These are phyloP conservation scores for Allantophomopsis cytisporea DNA, from an alignment of 2,329 filamentous ascomycete species.

Conservation along the genomic window DNA sequence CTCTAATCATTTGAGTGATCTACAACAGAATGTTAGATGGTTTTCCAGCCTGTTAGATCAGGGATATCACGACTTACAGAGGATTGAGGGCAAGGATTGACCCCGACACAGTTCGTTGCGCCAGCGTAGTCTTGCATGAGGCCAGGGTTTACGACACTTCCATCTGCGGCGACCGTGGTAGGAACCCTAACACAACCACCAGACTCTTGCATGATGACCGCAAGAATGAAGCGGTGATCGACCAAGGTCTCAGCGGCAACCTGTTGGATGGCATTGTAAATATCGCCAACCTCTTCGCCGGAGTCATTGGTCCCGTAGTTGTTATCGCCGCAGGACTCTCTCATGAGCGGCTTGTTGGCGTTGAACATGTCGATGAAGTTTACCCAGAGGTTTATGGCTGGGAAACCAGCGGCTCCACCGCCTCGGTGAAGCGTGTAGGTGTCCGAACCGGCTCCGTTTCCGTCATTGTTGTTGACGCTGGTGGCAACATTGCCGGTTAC, in stretches of 20 bases:
- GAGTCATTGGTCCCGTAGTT: conserved; percentile 14
- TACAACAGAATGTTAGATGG: not conserved
- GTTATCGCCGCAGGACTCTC: conserved; percentile 1
- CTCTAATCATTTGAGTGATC: conserved; percentile 17
- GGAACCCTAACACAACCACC: conserved; percentile 22
- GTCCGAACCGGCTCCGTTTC: conserved; percentile 11
- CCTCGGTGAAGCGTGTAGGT: conserved; percentile 16
- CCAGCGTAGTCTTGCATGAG: conserved; percentile 25
- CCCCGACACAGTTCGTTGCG: conserved; percentile 20
- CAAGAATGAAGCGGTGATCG: conserved; percentile 27
- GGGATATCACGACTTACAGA: too few relatives aligned
- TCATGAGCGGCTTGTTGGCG: not conserved
- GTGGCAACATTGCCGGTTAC: conserved; percentile 6
- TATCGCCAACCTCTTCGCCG: conserved; percentile 9
- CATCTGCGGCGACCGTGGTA: conserved; percentile 13
- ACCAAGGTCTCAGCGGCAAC: conserved; percentile 17
- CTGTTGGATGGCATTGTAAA: conserved; percentile 16
- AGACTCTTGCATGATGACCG: conserved; percentile 29
- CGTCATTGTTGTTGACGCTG: conserved; percentile 4
- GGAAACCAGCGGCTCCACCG: conserved; percentile 2
- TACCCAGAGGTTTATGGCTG: not conserved
- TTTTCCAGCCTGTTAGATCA: too few relatives aligned
- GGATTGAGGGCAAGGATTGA: conserved; percentile 4
- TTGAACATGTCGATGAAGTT: not conserved
- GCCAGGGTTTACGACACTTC: conserved; percentile 27